A percentile compares a stretch with the other conserved stretches of the same genome.
phyloP scores from a whole-genome alignment of 2,329 filamentous ascomycete species.

The Tolypocladium album region DNA sequence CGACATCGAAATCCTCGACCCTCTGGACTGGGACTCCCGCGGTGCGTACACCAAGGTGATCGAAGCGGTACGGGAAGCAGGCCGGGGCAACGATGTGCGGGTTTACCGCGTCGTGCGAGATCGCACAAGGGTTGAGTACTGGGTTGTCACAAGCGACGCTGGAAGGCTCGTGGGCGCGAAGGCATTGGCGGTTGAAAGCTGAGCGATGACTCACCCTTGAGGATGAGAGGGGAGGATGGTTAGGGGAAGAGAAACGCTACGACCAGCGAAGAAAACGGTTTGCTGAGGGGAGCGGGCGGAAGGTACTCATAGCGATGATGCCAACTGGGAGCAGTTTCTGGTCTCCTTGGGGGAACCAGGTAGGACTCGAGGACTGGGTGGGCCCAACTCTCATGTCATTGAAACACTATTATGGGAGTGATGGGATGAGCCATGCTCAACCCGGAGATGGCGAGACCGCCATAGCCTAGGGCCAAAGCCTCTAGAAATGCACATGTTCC shows the following conservation, averaged over 20 bases:
- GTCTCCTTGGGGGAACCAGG: no score
- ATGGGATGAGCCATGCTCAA: no score
- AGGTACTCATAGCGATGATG: not conserved
- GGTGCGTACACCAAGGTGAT: slow-evolving; percentile 61
- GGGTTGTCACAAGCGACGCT: slow-evolving; percentile 56
- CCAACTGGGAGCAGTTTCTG: no score
- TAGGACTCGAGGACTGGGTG: no score
- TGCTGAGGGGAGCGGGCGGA: not conserved
- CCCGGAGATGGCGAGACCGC: no score
- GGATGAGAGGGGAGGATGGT: not conserved
- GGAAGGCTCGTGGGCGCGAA: slow-evolving; percentile 65
- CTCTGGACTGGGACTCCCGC: slow-evolving; percentile 61
- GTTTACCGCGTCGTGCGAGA: slow-evolving; percentile 62
- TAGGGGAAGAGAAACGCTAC: not conserved
- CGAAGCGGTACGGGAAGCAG: slow-evolving; percentile 55
- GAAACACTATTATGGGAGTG: no score
- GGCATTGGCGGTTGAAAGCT: slow-evolving; percentile 61
- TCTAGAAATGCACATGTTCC: no score
- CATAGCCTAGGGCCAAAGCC: no score
- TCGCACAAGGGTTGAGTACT: slow-evolving; percentile 64
- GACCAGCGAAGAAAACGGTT: not conserved
- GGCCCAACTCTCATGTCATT: no score
- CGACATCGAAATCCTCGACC: slow-evolving; percentile 54
- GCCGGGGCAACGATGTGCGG: slow-evolving; percentile 55
- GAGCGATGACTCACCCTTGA: not conserved